Conservation (phyloP, 2,329 filamentous ascomycete species). For the Epichloe gansuensis region DNA sequence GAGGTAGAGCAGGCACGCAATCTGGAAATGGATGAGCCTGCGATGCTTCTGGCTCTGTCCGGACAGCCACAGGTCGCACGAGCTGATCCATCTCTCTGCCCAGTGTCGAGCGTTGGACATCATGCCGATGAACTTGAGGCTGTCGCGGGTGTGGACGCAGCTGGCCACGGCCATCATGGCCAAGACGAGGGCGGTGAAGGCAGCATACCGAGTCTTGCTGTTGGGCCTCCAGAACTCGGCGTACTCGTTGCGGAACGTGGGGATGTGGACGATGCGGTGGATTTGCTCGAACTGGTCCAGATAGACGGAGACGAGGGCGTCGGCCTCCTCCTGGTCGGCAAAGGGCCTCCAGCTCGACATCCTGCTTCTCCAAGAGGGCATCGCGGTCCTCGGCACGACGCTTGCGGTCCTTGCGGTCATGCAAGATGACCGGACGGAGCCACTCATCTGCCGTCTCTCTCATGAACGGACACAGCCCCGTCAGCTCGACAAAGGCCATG, state of each 20-base stretch:
- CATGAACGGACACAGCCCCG: conserved; percentile 48
- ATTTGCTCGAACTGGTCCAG: conserved; percentile 44
- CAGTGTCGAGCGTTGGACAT: conserved; percentile 43
- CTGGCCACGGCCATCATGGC: conserved; percentile 48
- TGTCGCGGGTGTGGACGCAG: conserved; percentile 40
- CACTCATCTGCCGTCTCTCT: conserved; percentile 50
- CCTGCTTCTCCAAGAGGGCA: conserved; percentile 33
- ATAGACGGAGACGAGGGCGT: conserved; percentile 37
- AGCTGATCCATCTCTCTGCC: conserved; percentile 44
- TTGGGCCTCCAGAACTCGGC: conserved; percentile 40
- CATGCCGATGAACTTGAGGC: conserved; percentile 44
- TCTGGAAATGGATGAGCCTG: conserved; percentile 47
- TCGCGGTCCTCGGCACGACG: conserved; percentile 42
- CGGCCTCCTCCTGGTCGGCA: conserved; percentile 33
- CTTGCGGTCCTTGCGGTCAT: conserved; percentile 42
- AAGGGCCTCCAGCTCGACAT: conserved; percentile 37
- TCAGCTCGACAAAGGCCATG: conserved; percentile 47
- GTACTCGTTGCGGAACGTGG: conserved; percentile 45
- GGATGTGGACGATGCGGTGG: conserved; percentile 46
- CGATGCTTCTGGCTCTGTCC: conserved; percentile 50
- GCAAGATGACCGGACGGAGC: conserved; percentile 45
- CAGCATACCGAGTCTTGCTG: conserved; percentile 31
- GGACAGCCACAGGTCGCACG: conserved; percentile 41
- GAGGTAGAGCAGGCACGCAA: conserved; percentile 46
- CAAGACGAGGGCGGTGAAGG: conserved; percentile 47